Evolutionary conservation across 129 eudicot genomes (phyloP).

Genomic region (Lonicera japonica): DNA sequence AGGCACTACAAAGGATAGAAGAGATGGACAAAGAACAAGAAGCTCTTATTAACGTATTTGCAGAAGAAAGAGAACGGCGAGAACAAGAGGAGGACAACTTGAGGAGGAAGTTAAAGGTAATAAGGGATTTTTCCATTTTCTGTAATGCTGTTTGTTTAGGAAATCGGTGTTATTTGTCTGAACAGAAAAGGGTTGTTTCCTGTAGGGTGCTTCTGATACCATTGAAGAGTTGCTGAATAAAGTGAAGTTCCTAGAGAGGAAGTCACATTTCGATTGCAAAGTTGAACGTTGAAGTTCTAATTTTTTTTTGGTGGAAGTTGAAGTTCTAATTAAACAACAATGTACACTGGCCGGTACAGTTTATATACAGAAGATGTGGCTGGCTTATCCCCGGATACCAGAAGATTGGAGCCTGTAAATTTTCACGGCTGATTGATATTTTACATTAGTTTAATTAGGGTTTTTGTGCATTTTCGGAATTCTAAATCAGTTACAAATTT

Average conservation of each 20-base stretch:
- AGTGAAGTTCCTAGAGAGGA: conserved; percentile 22
- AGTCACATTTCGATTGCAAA: conserved; percentile 6
- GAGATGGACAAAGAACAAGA: conserved; percentile 32
- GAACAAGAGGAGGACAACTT: conserved; percentile 29
- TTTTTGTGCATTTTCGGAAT: too few relatives aligned
- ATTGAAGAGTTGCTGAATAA: conserved; percentile 27
- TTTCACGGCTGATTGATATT: too few relatives aligned
- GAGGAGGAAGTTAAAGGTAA: conserved; percentile 45
- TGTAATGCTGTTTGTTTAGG: neutral
- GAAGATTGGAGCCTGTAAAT: too few relatives aligned
- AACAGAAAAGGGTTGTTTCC: neutral
- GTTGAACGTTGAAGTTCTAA: conserved; percentile 5
- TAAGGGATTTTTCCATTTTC: neutral
- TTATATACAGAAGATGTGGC: too few relatives aligned
- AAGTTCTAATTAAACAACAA: too few relatives aligned
- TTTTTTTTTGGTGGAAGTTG: too few relatives aligned
- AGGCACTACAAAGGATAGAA: conserved; percentile 17
- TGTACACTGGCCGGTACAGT: too few relatives aligned
- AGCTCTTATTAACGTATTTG: conserved; percentile 19
- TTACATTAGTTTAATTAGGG: too few relatives aligned
- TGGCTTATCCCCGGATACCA: too few relatives aligned
- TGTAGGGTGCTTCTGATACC: conserved; percentile 35
- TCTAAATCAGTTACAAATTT: too few relatives aligned
- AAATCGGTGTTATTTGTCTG: neutral
- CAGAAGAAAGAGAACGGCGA: conserved; percentile 42